Percentiles rank a stretch among this genome's conserved stretches.
Conservation (phyloP, 331 rosid species). For the Malus hybrid region DNA sequence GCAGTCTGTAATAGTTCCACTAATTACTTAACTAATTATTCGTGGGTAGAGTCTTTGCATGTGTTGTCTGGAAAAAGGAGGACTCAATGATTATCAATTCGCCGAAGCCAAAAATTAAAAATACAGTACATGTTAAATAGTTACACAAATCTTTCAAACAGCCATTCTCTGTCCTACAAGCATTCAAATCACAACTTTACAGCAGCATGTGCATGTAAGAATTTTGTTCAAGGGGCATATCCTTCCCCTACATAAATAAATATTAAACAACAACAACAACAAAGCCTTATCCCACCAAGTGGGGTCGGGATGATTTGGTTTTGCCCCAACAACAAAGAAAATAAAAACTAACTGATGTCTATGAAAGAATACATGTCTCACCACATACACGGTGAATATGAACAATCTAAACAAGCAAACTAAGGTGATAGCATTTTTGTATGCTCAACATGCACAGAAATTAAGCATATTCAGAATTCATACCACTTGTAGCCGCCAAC, state of each 20-base stretch:
- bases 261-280: too few species aligned
- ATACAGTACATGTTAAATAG: not conserved
- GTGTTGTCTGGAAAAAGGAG: too few species aligned
- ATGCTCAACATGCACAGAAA: not conserved
- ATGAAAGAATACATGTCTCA: not conserved
- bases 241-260: too few species aligned
- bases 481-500: constrained; percentile 99
- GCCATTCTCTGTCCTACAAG: not conserved
- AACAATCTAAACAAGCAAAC: constrained; percentile 1
- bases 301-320: not conserved
- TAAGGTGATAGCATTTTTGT: not conserved
- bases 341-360: not conserved
- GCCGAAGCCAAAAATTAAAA: too few species aligned
- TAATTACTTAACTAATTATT: too few species aligned
- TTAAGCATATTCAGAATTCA: constrained; percentile 10
- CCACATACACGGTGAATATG: not conserved
- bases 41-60: too few species aligned
- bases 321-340: not conserved
- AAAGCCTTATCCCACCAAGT: too few species aligned
- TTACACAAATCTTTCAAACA: not conserved
- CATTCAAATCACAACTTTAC: not conserved
- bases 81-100: too few species aligned
- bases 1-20: not conserved
- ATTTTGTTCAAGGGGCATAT: not conserved
- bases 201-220: not conserved